These are phyloP conservation scores for Komagataella mondaviorum DNA, from an alignment of 805 yeast genomes.

Conservation along the genomic window DNA sequence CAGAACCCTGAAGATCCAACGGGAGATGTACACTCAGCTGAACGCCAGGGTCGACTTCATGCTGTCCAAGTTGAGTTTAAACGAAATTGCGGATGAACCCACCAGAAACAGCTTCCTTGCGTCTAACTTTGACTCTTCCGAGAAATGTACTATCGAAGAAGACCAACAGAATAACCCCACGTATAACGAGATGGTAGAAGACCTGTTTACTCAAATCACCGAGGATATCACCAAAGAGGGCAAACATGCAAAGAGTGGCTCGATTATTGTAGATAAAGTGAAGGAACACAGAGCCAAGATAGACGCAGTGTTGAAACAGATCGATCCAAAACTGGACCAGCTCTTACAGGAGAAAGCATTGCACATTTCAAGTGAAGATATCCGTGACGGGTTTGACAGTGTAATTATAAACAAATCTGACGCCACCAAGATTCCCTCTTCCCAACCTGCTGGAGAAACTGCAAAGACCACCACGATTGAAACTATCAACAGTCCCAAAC, in stretches of 20 bases:
- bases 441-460: conserved; percentile 5
- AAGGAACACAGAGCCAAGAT: conserved; percentile 59
- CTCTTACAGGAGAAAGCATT: conserved; percentile 56
- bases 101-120: conserved; percentile 28
- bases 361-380: conserved; percentile 82
- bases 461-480: neutral
- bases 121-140: conserved; percentile 39
- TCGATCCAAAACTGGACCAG: conserved; percentile 50
- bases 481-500: conserved; percentile 1
- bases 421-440: conserved; percentile 6
- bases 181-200: conserved; percentile 88
- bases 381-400: conserved; percentile 84
- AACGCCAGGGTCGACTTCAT: conserved; percentile 61
- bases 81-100: conserved; percentile 19
- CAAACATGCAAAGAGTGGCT: conserved; percentile 27
- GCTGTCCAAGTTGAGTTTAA: conserved; percentile 25
- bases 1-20: conserved; percentile 59
- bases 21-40: conserved; percentile 67
- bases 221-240: conserved; percentile 40
- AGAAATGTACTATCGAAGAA: conserved; percentile 31
- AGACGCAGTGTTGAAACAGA: conserved; percentile 48
- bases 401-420: conserved; percentile 59
- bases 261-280: conserved; percentile 24
- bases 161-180: conserved; percentile 33
- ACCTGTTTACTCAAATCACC: conserved; percentile 65